Evolutionary conservation across 495 filamentous ascomycete genomes (phyloP).

Genomic region (Saxispiralis lemnorum): DNA sequence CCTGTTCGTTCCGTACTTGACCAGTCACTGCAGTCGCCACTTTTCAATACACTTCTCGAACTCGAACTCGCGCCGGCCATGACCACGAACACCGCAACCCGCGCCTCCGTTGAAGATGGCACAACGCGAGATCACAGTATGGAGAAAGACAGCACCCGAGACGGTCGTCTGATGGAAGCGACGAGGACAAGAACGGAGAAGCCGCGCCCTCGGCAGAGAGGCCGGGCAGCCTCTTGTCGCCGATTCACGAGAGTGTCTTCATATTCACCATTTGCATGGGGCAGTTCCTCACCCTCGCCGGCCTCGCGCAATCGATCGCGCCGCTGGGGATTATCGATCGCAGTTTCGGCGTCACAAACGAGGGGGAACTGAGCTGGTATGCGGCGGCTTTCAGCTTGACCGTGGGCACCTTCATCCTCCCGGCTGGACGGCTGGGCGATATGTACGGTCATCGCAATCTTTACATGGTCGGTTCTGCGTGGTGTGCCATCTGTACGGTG

Average conservation of each 20-base stretch:
- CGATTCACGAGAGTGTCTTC: slow-evolving; percentile 1
- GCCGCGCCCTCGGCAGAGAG: neutral
- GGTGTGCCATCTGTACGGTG: slow-evolving; percentile 17
- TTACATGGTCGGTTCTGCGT: slow-evolving; percentile 12
- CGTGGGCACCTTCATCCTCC: slow-evolving; percentile 18
- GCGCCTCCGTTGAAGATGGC: neutral
- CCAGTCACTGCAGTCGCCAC: too few species aligned
- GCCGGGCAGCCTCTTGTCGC: neutral
- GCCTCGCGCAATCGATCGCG: slow-evolving; percentile 1
- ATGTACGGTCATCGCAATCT: slow-evolving; percentile 12
- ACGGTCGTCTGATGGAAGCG: neutral
- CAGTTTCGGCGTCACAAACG: slow-evolving; percentile 2
- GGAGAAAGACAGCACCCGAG: neutral
- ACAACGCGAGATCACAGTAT: neutral
- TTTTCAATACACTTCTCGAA: too few species aligned
- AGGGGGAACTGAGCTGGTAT: slow-evolving; percentile 11
- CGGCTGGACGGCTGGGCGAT: slow-evolving; percentile 16
- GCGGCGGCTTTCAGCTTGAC: slow-evolving; percentile 15
- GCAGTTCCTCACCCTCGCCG: slow-evolving; percentile 4
- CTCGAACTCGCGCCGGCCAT: neutral
- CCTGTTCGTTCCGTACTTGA: too few species aligned
- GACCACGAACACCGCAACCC: neutral
- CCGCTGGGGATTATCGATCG: slow-evolving; percentile 5
- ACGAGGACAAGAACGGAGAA: neutral
- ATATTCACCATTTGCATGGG: slow-evolving; percentile 1